A percentile compares a stretch with the other conserved stretches of the same genome.
Evolutionary conservation across 2,329 filamentous ascomycete species (phyloP).

Genomic region (Paraconiothyrium sp.): DNA sequence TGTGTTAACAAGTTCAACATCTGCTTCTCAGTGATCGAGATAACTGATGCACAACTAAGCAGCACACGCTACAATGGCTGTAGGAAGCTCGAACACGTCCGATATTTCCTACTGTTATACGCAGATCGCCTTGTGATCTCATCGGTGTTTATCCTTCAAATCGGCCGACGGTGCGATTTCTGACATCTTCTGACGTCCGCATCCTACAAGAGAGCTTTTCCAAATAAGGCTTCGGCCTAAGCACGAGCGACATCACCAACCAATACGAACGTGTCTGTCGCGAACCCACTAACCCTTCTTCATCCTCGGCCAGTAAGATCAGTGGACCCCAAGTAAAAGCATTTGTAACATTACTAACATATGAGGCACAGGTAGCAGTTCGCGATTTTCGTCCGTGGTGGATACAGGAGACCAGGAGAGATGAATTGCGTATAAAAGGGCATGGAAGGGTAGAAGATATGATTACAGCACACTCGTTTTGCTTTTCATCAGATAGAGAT

Average conservation of each 20-base stretch:
- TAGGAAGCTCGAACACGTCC: no score
- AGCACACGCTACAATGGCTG: no score
- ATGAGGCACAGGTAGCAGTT: neutral
- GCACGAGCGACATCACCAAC: neutral
- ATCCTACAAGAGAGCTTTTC: neutral
- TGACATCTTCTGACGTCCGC: slow-evolving; percentile 10
- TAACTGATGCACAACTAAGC: no score
- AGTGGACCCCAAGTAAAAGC: neutral
- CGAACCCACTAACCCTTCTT: neutral
- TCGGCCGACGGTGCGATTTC: slow-evolving; percentile 1
- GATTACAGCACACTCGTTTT: neutral
- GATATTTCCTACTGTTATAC: no score
- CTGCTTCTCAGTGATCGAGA: no score
- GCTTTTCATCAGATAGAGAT: neutral
- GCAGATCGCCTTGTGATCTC: no score
- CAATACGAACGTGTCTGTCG: neutral
- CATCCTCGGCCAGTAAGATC: neutral
- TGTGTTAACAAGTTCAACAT: no score
- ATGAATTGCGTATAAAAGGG: neutral
- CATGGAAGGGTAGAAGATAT: neutral
- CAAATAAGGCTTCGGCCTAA: neutral
- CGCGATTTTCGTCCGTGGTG: neutral
- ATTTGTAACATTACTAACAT: slow-evolving; percentile 6
- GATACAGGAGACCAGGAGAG: neutral
- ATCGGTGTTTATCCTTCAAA: neutral